Conservation (phyloP, 768 basidiomycete species). For the Mycena rebaudengoi region DNA sequence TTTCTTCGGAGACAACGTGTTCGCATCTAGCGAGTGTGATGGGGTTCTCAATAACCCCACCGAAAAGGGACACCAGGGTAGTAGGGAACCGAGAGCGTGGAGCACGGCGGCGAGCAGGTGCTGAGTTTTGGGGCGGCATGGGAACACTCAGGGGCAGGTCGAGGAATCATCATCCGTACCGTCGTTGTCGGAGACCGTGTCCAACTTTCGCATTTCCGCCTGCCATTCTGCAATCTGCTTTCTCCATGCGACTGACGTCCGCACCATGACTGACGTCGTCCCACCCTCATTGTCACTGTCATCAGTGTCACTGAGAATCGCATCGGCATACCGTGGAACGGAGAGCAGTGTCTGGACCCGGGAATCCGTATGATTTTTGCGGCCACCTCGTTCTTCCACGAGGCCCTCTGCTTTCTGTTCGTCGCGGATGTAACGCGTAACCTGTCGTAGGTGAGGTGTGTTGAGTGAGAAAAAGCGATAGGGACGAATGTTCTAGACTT, state of each 20-base stretch:
- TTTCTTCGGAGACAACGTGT: background rate
- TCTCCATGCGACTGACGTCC: constrained; percentile 2
- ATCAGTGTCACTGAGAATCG: constrained; percentile 14
- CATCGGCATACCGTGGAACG: constrained; percentile 9
- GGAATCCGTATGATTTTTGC: background rate
- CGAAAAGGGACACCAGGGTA: background rate
- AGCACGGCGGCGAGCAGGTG: background rate
- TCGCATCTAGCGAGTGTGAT: background rate
- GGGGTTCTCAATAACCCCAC: background rate
- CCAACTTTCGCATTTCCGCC: constrained; percentile 3
- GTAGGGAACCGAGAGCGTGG: constrained; percentile 8
- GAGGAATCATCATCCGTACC: background rate
- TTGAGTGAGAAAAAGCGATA: no score
- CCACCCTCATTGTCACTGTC: constrained; percentile 9
- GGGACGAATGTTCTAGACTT: no score
- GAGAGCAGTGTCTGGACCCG: background rate
- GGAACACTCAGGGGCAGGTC: background rate
- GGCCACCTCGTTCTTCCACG: background rate
- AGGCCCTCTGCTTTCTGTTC: background rate
- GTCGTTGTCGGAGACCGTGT: background rate
- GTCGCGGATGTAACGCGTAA: background rate
- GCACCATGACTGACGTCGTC: background rate
- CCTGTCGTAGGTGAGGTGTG: background rate
- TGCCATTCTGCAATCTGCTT: constrained; percentile 10
- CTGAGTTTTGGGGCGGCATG: background rate